Conservation (phyloP, 805 yeast species). For the Nakazawaea ambrosiae region DNA sequence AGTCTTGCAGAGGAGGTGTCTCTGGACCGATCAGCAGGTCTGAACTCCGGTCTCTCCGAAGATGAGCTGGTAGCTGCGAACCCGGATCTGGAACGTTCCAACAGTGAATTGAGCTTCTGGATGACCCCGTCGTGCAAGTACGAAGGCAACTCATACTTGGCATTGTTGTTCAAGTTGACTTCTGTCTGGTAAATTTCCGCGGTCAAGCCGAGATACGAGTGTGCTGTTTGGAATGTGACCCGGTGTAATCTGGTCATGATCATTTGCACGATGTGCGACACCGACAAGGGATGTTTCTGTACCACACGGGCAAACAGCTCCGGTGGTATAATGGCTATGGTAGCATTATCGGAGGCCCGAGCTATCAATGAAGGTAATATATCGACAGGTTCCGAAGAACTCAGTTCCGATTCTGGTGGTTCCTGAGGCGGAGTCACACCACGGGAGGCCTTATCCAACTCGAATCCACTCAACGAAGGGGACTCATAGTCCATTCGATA, state of each 20-base stretch:
- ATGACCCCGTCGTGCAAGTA: slow-evolving; percentile 55
- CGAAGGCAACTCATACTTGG: slow-evolving; percentile 48
- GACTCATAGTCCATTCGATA: background rate
- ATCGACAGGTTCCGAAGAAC: background rate
- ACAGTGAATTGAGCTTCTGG: slow-evolving; percentile 27
- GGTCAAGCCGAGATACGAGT: slow-evolving; percentile 79
- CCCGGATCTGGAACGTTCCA: background rate
- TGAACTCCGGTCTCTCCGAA: background rate
- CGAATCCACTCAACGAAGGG: slow-evolving; percentile 13
- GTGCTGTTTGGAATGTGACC: slow-evolving; percentile 88
- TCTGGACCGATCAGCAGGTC: no score
- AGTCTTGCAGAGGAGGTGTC: no score
- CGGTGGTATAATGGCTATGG: slow-evolving; percentile 88
- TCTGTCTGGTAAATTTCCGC: slow-evolving; percentile 77
- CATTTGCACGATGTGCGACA: slow-evolving; percentile 92
- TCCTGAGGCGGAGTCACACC: background rate
- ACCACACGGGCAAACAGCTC: slow-evolving; percentile 72
- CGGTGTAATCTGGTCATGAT: slow-evolving; percentile 79
- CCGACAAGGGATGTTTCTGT: slow-evolving; percentile 73
- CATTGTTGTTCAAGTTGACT: slow-evolving; percentile 46
- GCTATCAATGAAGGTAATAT: slow-evolving; percentile 44
- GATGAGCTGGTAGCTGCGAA: background rate
- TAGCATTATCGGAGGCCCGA: slow-evolving; percentile 65
- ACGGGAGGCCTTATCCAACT: slow-evolving; percentile 11
- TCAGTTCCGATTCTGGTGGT: background rate